Base-by-base conservation (phyloP, 2,329 filamentous ascomycete species). In the Aspergillus oerlinghausenensis region DNA sequence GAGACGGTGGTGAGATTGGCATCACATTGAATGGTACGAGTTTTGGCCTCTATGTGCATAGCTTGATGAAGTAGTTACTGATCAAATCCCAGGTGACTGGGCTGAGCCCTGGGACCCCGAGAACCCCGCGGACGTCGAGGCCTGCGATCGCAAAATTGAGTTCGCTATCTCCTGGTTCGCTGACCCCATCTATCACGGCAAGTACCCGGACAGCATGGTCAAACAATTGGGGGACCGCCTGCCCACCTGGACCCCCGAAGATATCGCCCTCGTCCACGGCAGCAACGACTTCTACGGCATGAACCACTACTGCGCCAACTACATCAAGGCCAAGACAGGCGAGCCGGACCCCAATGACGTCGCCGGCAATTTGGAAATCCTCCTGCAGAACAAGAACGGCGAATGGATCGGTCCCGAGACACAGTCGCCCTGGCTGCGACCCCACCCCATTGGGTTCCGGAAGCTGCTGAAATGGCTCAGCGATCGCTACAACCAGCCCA, bases 211-310 rank as follows among this genome's bases (percentile, higher is more conserved):
- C 59, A 91, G 87, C 58, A 95, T 95, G 90, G 81, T 84, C 56
- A 84, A 85, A 70, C 90, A 95, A 77, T 85, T 95, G 19, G 90
- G 90, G 55, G 81, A 87, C 70, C 85, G 90, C 14, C 82, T 95
- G 50, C 91, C 91, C 4, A 78, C 80, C 48, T 94, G 89, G 73
- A 91, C 88, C 0, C 74, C 81, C 0, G 88, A 90, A 63, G 90
- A 96, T 70, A 73, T 79, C 25, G 84, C 83, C 2, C 79, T 94
- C n/a, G 85, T 96, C 49, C 81, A 88, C 67, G 90, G 89, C n/a
- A 90, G 87, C 70, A 94, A 94, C 73, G 91, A 95, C 79, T 95
- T 95, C 76, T 95, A 95, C 74, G 91, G 90, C 73, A 93, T 93
- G 89, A 95, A 96, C 80, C 88, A 92, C 80, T 96, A 96, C 80